A percentile compares a stretch with the other conserved stretches of the same genome.
These are phyloP conservation scores for Paecilomyces dactylethromorphus DNA, from an alignment of 2,329 filamentous ascomycete species.

Conservation along the genomic window DNA sequence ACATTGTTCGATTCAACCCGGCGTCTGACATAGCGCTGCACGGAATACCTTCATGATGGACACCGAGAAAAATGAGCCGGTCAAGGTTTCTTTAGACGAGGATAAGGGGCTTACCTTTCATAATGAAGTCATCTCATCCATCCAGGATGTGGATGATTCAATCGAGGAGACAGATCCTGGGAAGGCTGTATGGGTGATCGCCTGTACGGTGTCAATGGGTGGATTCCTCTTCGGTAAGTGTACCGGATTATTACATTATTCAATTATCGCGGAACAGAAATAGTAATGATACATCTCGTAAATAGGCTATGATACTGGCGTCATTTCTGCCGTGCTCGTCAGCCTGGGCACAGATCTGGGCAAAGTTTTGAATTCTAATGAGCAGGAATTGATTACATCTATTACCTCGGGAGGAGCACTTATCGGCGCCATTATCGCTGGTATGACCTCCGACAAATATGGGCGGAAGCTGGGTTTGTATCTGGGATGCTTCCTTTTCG, in stretches of 20 bases:
- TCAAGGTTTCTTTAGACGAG: conserved; percentile 11
- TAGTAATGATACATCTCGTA: too few species aligned
- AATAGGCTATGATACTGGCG: conserved; percentile 39
- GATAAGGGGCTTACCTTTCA: conserved; percentile 1
- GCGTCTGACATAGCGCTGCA: not conserved
- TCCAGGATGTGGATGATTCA: conserved; percentile 5
- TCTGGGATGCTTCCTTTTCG: conserved; percentile 32
- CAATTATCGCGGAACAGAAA: not conserved
- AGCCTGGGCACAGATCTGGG: conserved; percentile 27
- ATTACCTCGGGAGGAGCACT: conserved; percentile 44
- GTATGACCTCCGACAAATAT: conserved; percentile 26
- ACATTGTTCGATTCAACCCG: not conserved
- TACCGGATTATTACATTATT: not conserved
- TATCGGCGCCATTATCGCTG: conserved; percentile 34
- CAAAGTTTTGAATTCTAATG: conserved; percentile 27
- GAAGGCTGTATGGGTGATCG: conserved; percentile 10
- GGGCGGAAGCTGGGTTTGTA: conserved; percentile 19
- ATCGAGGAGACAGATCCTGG: conserved; percentile 9
- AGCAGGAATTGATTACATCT: conserved; percentile 46
- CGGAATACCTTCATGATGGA: not conserved
- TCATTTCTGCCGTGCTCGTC: conserved; percentile 40
- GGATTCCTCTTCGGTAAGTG: conserved; percentile 11
- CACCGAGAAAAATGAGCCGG: conserved; percentile 5
- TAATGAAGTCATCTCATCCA: conserved; percentile 1
- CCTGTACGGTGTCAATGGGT: conserved; percentile 12